phyloP scores from a whole-genome alignment of 1,284 basidiomycete genomes.

The Tilletia caries region DNA sequence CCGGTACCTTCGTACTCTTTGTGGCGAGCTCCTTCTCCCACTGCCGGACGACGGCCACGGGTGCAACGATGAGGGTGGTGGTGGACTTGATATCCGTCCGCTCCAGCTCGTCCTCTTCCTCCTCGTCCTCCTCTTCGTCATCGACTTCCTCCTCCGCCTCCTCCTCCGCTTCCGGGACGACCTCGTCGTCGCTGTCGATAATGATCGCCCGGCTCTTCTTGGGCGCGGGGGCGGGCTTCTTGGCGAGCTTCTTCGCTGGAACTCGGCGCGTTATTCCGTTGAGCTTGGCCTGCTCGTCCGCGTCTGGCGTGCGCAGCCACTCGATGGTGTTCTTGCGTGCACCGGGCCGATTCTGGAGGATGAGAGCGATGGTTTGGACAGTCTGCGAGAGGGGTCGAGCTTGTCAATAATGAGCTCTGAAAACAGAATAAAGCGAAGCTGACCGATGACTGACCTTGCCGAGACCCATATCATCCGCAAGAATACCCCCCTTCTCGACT shows the following conservation, averaged over 20 bases:
- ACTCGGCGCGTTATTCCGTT: background rate
- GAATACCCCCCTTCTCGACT: constrained; percentile 72
- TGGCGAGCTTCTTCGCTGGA: background rate
- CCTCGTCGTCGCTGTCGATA: constrained; percentile 11
- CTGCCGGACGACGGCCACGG: constrained; percentile 73
- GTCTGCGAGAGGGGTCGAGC: constrained; percentile 67
- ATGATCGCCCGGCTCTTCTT: background rate
- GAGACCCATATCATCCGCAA: constrained; percentile 83
- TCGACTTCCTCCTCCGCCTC: background rate
- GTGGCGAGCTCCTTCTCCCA: constrained; percentile 83
- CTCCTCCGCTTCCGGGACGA: background rate
- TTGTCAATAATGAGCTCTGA: background rate
- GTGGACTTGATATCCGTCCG: constrained; percentile 24
- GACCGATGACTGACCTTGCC: constrained; percentile 19
- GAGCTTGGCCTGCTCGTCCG: constrained; percentile 7
- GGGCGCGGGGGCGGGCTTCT: background rate
- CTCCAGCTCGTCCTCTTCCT: constrained; percentile 16
- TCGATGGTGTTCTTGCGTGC: constrained; percentile 5
- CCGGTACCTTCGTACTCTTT: constrained; percentile 61
- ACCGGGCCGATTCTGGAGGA: constrained; percentile 57
- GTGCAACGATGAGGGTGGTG: constrained; percentile 50
- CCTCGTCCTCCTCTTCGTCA: constrained; percentile 12
- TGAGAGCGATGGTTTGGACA: constrained; percentile 80
- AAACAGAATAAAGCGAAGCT: background rate
- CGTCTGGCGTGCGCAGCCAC: background rate